These are phyloP conservation scores for Ophiostoma novo-ulmi DNA, from an alignment of 2,329 filamentous ascomycete species.

Conservation along the genomic window DNA sequence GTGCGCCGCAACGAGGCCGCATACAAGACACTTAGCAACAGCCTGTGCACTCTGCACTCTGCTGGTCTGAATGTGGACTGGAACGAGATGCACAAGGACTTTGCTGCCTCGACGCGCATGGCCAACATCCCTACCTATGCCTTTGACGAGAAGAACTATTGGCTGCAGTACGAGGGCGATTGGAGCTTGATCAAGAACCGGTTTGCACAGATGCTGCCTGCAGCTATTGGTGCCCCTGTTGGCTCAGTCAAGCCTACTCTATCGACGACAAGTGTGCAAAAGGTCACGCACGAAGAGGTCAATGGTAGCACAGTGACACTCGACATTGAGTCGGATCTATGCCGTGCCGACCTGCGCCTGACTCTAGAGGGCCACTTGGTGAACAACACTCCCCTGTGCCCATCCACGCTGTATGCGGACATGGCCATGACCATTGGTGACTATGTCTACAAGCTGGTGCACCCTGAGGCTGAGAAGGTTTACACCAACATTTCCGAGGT, in stretches of 20 bases:
- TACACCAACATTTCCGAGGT: conserved; percentile 62
- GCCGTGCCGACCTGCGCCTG: conserved; percentile 56
- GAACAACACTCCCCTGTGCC: conserved; percentile 61
- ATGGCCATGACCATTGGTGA: conserved; percentile 54
- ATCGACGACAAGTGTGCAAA: conserved; percentile 61
- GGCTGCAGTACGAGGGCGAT: conserved; percentile 60
- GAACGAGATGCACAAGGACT: conserved; percentile 61
- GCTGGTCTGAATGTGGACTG: conserved; percentile 62
- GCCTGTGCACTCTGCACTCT: conserved; percentile 54
- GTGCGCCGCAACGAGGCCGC: conserved; percentile 58
- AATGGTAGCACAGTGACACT: conserved; percentile 55
- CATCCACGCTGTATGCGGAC: conserved; percentile 51
- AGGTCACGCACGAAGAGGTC: conserved; percentile 57
- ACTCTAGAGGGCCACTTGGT: conserved; percentile 61
- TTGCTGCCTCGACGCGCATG: conserved; percentile 41
- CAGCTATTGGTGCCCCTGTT: conserved; percentile 32
- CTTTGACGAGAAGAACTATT: conserved; percentile 70
- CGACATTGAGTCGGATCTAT: conserved; percentile 61
- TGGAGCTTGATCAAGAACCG: conserved; percentile 69
- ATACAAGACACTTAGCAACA: conserved; percentile 59
- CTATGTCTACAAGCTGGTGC: conserved; percentile 61
- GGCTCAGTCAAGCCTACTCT: conserved; percentile 50
- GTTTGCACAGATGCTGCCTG: conserved; percentile 35
- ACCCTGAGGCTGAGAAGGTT: conserved; percentile 49
- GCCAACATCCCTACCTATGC: conserved; percentile 63